phyloP scores from a whole-genome alignment of 305 asterid species.

The Fraxinus dipetala region DNA sequence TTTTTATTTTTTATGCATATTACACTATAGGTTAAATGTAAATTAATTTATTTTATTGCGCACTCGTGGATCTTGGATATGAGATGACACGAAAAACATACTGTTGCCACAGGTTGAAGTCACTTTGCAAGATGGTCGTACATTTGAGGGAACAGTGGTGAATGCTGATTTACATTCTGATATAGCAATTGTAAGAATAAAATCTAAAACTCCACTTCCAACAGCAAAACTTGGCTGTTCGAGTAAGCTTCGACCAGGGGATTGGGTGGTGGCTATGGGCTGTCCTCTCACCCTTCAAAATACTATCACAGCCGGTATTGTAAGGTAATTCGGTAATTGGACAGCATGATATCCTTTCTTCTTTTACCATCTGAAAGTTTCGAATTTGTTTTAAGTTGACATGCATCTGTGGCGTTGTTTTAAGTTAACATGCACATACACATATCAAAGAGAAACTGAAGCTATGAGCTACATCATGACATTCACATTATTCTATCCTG shows the following conservation, averaged over 20 bases:
- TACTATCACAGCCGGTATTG: conserved; percentile 86
- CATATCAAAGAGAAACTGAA: conserved; percentile 14
- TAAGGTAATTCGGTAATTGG: conserved; percentile 47
- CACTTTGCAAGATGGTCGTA: conserved; percentile 76
- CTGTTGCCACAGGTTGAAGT: conserved; percentile 59
- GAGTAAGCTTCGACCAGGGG: conserved; percentile 82
- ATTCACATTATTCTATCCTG: neutral
- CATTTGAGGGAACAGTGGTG: conserved; percentile 70
- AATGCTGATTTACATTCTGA: conserved; percentile 77
- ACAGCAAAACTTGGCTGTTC: conserved; percentile 78
- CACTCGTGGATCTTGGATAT: neutral
- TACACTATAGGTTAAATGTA: neutral
- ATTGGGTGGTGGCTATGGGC: conserved; percentile 83
- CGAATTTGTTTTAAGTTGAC: neutral
- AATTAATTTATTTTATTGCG: neutral
- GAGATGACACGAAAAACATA: neutral
- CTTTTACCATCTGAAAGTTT: neutral
- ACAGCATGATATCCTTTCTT: neutral
- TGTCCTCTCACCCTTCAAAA: conserved; percentile 88
- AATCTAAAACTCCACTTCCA: conserved; percentile 78
- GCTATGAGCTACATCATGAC: conserved; percentile 10
- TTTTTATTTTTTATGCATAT: neutral
- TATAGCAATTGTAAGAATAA: conserved; percentile 73
- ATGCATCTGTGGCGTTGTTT: neutral
- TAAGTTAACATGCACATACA: conserved; percentile 7